A percentile compares a stretch with the other conserved stretches of the same genome.
Evolutionary conservation across 805 yeast genomes (phyloP).

Genomic region (Nakazawaea wickerhamii): DNA sequence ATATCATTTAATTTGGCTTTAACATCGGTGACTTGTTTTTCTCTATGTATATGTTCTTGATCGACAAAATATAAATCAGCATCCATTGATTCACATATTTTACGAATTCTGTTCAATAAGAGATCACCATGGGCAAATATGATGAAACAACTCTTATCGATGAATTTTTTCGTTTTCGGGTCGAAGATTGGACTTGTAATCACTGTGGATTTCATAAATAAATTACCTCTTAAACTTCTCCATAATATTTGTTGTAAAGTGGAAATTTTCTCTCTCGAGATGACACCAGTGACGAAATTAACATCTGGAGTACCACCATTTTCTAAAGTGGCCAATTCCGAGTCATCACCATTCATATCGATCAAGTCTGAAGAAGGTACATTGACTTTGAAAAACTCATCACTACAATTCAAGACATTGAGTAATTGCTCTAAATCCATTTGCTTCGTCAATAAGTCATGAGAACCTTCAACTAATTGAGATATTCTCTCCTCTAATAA

Average conservation of each 20-base stretch:
- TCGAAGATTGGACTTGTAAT: constrained; percentile 68
- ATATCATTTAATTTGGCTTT: constrained; percentile 48
- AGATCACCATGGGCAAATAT: constrained; percentile 88
- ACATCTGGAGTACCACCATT: constrained; percentile 33
- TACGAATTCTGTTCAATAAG: constrained; percentile 64
- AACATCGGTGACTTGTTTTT: constrained; percentile 34
- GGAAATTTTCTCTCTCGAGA: constrained; percentile 62
- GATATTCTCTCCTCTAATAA: constrained; percentile 67
- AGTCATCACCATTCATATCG: constrained; percentile 20
- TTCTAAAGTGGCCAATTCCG: constrained; percentile 33
- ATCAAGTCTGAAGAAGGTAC: constrained; percentile 21
- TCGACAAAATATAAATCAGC: constrained; percentile 69
- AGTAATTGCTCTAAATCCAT: constrained; percentile 67
- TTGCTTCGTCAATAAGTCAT: constrained; percentile 56
- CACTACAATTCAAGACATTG: constrained; percentile 49
- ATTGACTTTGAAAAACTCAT: constrained; percentile 35
- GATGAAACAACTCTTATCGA: constrained; percentile 77
- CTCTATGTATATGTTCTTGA: constrained; percentile 31
- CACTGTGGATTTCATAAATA: constrained; percentile 70
- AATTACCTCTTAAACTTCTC: constrained; percentile 91
- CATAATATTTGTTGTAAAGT: constrained; percentile 79
- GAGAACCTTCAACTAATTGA: constrained; percentile 67
- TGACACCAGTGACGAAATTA: constrained; percentile 73
- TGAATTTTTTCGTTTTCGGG: constrained; percentile 44
- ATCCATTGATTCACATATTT: constrained; percentile 86